Conservation (phyloP, 257 asterid genomes). For the Avicennia marina region DNA sequence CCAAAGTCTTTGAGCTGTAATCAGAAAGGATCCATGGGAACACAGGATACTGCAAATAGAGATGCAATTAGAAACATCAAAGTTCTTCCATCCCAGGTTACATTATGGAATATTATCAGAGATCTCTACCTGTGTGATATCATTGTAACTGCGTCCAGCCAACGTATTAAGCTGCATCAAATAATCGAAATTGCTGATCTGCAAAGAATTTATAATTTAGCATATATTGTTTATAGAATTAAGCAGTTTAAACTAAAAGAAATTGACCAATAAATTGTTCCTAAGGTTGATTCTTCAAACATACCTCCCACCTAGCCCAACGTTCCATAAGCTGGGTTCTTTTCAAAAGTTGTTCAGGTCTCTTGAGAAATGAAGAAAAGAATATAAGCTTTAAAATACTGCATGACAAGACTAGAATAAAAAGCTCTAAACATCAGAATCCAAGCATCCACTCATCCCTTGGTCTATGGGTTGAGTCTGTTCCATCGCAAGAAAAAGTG, state of each 20-base stretch:
- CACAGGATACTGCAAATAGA: slow-evolving; percentile 85
- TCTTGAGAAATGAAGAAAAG: slow-evolving; percentile 50
- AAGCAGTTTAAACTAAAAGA: slow-evolving; percentile 20
- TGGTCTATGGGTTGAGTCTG: slow-evolving; percentile 5
- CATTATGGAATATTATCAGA: slow-evolving; percentile 17
- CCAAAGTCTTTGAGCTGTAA: slow-evolving; percentile 71
- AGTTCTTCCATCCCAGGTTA: slow-evolving; percentile 9
- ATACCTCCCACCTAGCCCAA: slow-evolving; percentile 99
- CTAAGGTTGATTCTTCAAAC: slow-evolving; percentile 23
- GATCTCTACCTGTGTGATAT: slow-evolving; percentile 76
- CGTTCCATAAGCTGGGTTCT: slow-evolving; percentile 99
- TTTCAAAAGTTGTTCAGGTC: slow-evolving; percentile 92
- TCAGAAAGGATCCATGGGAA: slow-evolving; percentile 98
- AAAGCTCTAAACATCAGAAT: slow-evolving; percentile 14
- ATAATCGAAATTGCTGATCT: slow-evolving; percentile 98
- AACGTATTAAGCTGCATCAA: slow-evolving; percentile 97
- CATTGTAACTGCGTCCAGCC: slow-evolving; percentile 98
- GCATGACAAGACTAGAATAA: slow-evolving; percentile 13
- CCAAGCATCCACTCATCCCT: slow-evolving; percentile 9
- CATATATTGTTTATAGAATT: slow-evolving; percentile 8
- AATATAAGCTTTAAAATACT: slow-evolving; percentile 12
- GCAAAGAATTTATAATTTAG: slow-evolving; percentile 33
- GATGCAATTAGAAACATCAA: slow-evolving; percentile 17
- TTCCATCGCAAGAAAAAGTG: slow-evolving; percentile 8
- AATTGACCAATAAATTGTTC: slow-evolving; percentile 9